These are phyloP conservation scores for Entomortierella chlamydospora DNA, from an alignment of 192 early-diverging fungal species.

Conservation along the genomic window DNA sequence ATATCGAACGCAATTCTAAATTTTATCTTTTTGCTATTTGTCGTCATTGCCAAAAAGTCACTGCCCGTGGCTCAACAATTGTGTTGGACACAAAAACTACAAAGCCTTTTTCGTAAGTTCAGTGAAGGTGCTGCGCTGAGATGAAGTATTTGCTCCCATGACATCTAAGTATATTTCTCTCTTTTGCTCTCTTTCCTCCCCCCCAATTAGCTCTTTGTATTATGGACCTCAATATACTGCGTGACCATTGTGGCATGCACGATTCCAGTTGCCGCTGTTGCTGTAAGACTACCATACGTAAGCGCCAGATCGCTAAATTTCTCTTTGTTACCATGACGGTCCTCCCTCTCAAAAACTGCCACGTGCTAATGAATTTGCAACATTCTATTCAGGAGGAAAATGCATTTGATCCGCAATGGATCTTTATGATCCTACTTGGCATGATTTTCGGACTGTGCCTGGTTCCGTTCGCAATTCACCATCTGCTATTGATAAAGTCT, in stretches of 20 bases:
- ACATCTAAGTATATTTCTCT: background rate
- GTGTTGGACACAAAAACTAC: slow-evolving; percentile 56
- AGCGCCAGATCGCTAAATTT: background rate
- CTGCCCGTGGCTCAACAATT: slow-evolving; percentile 61
- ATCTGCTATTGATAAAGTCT: slow-evolving; percentile 42
- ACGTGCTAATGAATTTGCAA: no score
- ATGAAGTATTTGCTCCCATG: background rate
- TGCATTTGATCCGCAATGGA: slow-evolving; percentile 54
- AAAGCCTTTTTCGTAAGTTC: slow-evolving; percentile 51
- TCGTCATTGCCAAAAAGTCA: slow-evolving; percentile 41
- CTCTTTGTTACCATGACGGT: background rate
- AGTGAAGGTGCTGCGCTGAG: background rate
- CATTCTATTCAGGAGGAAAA: slow-evolving; percentile 25
- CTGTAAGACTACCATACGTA: slow-evolving; percentile 31
- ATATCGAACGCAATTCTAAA: no score
- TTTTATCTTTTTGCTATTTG: no score
- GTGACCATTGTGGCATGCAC: slow-evolving; percentile 43
- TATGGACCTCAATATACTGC: slow-evolving; percentile 53
- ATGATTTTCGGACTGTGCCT: slow-evolving; percentile 54
- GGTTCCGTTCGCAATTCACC: slow-evolving; percentile 51
- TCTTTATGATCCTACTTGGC: slow-evolving; percentile 50
- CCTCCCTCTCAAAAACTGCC: no score
- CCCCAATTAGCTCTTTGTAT: slow-evolving; percentile 39
- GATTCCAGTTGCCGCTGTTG: slow-evolving; percentile 38
- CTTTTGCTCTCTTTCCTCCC: background rate